Conservation (phyloP, 768 basidiomycete genomes). For the Phanerochaete sordida region DNA sequence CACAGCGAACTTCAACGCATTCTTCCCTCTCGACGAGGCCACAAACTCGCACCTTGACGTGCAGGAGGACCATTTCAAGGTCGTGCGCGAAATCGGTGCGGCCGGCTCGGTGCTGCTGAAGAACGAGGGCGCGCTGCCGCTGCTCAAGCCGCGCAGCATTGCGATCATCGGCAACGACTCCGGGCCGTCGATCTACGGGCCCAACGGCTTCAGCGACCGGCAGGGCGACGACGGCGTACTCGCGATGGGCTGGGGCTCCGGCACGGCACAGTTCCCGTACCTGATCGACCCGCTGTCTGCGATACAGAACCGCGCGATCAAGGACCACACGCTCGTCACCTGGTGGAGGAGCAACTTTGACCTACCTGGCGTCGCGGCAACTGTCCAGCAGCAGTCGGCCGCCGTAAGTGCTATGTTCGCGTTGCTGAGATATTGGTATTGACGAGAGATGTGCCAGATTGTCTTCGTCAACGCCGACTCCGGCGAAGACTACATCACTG, state of each 20-base stretch:
- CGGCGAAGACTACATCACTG: constrained; percentile 79
- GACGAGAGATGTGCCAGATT: constrained; percentile 28
- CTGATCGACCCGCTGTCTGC: constrained; percentile 80
- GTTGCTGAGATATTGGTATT: too few species aligned
- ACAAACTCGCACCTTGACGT: constrained; percentile 66
- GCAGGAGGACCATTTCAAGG: constrained; percentile 59
- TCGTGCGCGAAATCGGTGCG: constrained; percentile 71
- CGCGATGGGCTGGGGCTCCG: constrained; percentile 83
- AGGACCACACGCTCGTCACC: constrained; percentile 34
- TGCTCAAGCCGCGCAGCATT: constrained; percentile 56
- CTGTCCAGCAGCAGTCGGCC: constrained; percentile 10
- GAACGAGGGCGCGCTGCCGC: constrained; percentile 59
- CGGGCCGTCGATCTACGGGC: constrained; percentile 39
- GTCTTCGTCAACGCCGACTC: constrained; percentile 84
- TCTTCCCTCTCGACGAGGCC: constrained; percentile 43
- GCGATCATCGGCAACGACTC: constrained; percentile 57
- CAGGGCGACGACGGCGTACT: constrained; percentile 55
- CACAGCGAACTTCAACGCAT: constrained; percentile 67
- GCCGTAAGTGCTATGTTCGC: constrained; percentile 9
- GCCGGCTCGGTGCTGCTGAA: constrained; percentile 76
- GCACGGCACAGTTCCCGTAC: constrained; percentile 74
- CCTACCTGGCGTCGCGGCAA: constrained; percentile 15
- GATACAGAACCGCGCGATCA: constrained; percentile 67
- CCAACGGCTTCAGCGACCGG: constrained; percentile 45
- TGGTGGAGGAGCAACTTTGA: constrained; percentile 26